Conservation (phyloP, 805 yeast species). For the Metschnikowia lochheadii region DNA sequence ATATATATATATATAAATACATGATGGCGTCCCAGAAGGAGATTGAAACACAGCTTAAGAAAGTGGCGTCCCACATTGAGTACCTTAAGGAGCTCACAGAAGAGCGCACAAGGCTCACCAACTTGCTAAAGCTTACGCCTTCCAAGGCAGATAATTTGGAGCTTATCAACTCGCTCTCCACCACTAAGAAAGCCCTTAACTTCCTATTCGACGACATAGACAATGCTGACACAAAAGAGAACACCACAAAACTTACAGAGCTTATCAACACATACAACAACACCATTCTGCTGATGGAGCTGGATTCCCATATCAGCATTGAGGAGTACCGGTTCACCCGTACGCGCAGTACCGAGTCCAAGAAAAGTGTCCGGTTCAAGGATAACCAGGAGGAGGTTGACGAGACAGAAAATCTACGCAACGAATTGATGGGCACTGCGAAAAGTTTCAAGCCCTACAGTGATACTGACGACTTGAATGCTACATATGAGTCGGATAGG, state of each 20-base stretch:
- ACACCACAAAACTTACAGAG: conserved; percentile 3
- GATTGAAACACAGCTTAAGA: conserved; percentile 19
- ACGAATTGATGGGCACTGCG: conserved; percentile 34
- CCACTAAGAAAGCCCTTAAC: conserved; percentile 24
- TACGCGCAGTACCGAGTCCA: conserved; percentile 7
- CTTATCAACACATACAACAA: conserved; percentile 17
- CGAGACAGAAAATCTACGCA: conserved; percentile 20
- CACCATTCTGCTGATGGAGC: conserved; percentile 15
- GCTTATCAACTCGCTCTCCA: conserved; percentile 26
- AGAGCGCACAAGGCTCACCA: conserved; percentile 30
- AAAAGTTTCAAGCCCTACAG: conserved; percentile 31
- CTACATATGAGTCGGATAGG: conserved; percentile 18
- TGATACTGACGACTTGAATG: conserved; percentile 17
- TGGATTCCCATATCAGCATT: conserved; percentile 28
- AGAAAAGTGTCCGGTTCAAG: conserved; percentile 36
- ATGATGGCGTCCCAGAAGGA: conserved; percentile 18
- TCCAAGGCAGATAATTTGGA: conserved; percentile 38
- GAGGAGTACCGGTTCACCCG: conserved; percentile 27
- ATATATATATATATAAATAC: not conserved
- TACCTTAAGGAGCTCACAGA: conserved; percentile 29
- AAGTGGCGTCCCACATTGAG: conserved; percentile 20
- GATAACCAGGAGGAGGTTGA: conserved; percentile 19
- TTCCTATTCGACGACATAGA: conserved; percentile 30
- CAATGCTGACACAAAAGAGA: conserved; percentile 3
- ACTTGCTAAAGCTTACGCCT: conserved; percentile 32